A percentile compares a stretch with the other conserved stretches of the same genome.
Evolutionary conservation across 2,329 filamentous ascomycete species (phyloP).

Genomic region (Penicillium sp.): DNA sequence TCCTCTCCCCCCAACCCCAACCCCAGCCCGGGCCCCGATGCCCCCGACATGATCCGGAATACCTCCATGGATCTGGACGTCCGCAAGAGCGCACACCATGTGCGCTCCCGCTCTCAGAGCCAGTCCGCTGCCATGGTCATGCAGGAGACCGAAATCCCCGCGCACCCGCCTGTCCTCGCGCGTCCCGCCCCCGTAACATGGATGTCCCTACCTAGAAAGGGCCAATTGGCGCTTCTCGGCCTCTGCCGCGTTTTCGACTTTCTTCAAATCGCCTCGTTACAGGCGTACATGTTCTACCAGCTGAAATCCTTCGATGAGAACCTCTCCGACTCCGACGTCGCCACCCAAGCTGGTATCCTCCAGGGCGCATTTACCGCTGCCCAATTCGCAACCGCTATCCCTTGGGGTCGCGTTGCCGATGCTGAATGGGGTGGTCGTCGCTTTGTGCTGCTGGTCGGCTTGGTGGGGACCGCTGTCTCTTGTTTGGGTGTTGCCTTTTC

Average conservation of each 20-base stretch:
- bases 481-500: constrained; percentile 72
- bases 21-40: constrained; percentile 25
- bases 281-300: constrained; percentile 82
- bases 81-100: constrained; percentile 24
- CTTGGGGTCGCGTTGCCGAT: constrained; percentile 74
- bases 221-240: constrained; percentile 41
- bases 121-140: constrained; percentile 27
- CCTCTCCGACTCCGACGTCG: constrained; percentile 64
- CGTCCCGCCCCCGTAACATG: constrained; percentile 40
- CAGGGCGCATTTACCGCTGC: constrained; percentile 77
- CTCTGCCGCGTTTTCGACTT: constrained; percentile 48
- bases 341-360: constrained; percentile 74
- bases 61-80: constrained; percentile 37
- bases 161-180: constrained; percentile 9
- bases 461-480: constrained; percentile 69
- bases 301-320: constrained; percentile 72
- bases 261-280: constrained; percentile 44
- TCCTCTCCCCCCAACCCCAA: constrained; percentile 7
- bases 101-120: constrained; percentile 37
- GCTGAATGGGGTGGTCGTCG: constrained; percentile 72
- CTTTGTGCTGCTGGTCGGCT: constrained; percentile 74
- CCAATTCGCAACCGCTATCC: constrained; percentile 78
- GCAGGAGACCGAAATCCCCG: constrained; percentile 24
- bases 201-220: constrained; percentile 45
- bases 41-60: constrained; percentile 34